Evolutionary conservation across 176 grass and related monocot genomes (phyloP), one percentile per base, ranked within the genome.

Genomic region (Themeda triandra): DNA sequence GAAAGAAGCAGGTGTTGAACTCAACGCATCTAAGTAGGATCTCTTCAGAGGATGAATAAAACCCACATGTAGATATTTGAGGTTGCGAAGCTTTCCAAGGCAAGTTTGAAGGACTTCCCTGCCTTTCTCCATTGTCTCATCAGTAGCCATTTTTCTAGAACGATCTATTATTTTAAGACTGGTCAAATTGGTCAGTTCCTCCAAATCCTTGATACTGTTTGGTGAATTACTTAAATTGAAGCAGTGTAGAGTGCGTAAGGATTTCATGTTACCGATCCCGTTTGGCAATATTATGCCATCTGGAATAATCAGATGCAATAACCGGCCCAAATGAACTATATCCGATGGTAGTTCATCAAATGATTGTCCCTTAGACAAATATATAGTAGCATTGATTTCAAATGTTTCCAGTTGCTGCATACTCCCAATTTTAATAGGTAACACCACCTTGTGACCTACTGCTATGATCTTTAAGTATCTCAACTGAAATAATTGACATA

Each of bases 31-130:
- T 0, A 68, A 23, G 8, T 18, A 67, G 31, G 0, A 9, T 13
- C 0, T 0, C 1, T 4, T n/a, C n/a, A n/a, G n/a, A n/a, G n/a
- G 8, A 0, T 1, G 0, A 13, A 19, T 1, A 9, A 2, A 0
- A 15, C 1, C 1, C 25, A 66, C 2, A 8, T 15, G 1, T 33
- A 66, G 30, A 19, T 19, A 19, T 66, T 4, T 66, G 15, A 66
- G 64, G 15, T 35, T 35, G 33, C 33, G 6, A 35, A 35, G 33
- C 33, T 35, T 35, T 35, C 33, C 3, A 35, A 35, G 13, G 63
- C 46, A 49, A 49, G 15, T 3, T 0, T 3, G 29, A 5, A 66
- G 6, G 32, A 66, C 63, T 66, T 66, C 63, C 13, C 14, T 32
- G 7, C 12, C 28, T 17, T 13, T 65, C 28, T 6, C 63, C 4